Base-by-base conservation (phyloP, 1,284 basidiomycete genomes). In the Termitomyces sp. region DNA sequence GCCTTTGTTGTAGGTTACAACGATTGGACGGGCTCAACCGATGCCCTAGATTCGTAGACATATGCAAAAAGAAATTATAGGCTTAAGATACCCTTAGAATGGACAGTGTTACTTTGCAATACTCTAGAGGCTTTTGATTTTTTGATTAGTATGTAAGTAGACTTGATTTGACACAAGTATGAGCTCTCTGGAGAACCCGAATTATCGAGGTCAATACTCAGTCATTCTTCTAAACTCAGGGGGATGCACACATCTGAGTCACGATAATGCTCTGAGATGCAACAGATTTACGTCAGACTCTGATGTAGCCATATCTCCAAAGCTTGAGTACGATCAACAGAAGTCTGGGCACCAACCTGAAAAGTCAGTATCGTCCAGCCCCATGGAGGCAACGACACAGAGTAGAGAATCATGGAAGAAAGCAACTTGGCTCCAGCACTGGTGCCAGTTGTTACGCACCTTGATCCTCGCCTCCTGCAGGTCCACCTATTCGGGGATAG, bases 21-120 rank as follows among this genome's bases (percentile, higher is more conserved):
- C 59, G 10, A 62, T 62, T 50, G 61, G 61, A 53, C 56, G 59
- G 36, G 58, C 58, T 42, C 54, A 54, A 43, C 54, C 54, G 8
- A 12, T 39, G 9, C 31, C 46, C 34, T 56, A 36, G 45, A 56
- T 42, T 10, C 19, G 19, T 33, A 39, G 12, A n/a, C 17, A 28
- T 53, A 50, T 53, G 43, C 38, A 47, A 43, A 21, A 9, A 53
- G 36, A 38, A 38, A 43, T 6, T 8, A n/a, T 12, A 36, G 42
- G 26, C 33, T 46, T 36, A 17, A 57, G 46, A 59, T 59, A 59
- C 55, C 58, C 55, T 34, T 46, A 46, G 48, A 58, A 50, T 30
- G 54, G 51, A 56, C 57, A 41, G 3, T 21, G 17, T 43, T 39
- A 46, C 43, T 41, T 43, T 40, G 43, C 49, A 46, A 50, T 54